A percentile compares a stretch with the other conserved stretches of the same genome.
These are phyloP conservation scores for Corymbia maculata DNA, from an alignment of 345 rosid species.

Conservation along the genomic window DNA sequence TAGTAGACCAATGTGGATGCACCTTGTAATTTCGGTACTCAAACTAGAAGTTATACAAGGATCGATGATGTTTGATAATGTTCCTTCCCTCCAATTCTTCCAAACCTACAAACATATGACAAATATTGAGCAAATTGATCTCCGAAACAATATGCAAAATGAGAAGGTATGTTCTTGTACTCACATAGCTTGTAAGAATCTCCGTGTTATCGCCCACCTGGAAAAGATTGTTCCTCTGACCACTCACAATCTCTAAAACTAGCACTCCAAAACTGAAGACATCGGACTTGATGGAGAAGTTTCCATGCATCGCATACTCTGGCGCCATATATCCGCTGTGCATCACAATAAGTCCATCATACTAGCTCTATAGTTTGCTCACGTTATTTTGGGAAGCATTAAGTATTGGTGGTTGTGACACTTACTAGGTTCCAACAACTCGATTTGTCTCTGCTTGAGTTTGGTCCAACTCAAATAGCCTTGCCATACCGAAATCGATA, in stretches of 20 bases:
- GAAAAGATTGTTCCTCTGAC: constrained; percentile 18
- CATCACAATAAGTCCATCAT: background rate
- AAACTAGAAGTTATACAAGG: constrained; percentile 15
- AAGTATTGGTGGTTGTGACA: background rate
- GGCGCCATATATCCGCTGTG: constrained; percentile 38
- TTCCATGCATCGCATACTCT: constrained; percentile 39
- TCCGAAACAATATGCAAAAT: background rate
- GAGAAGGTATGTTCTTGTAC: background rate
- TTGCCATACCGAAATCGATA: constrained; percentile 49
- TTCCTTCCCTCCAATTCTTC: constrained; percentile 46
- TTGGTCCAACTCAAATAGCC: constrained; percentile 20
- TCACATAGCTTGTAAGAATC: constrained; percentile 26
- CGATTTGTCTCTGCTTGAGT: constrained; percentile 18
- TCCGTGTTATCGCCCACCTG: constrained; percentile 1
- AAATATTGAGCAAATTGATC: background rate
- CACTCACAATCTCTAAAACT: constrained; percentile 37
- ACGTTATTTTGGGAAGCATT: background rate
- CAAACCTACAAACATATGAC: constrained; percentile 29
- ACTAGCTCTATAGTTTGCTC: background rate
- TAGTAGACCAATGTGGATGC: constrained; percentile 47
- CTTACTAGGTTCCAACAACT: constrained; percentile 39
- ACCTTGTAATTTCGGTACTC: constrained; percentile 25
- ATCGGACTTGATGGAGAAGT: constrained; percentile 40
- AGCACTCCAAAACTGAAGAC: constrained; percentile 49
- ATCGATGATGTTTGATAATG: constrained; percentile 22